These are phyloP conservation scores for Suillus spraguei DNA, from an alignment of 768 basidiomycete genomes.

Conservation along the genomic window DNA sequence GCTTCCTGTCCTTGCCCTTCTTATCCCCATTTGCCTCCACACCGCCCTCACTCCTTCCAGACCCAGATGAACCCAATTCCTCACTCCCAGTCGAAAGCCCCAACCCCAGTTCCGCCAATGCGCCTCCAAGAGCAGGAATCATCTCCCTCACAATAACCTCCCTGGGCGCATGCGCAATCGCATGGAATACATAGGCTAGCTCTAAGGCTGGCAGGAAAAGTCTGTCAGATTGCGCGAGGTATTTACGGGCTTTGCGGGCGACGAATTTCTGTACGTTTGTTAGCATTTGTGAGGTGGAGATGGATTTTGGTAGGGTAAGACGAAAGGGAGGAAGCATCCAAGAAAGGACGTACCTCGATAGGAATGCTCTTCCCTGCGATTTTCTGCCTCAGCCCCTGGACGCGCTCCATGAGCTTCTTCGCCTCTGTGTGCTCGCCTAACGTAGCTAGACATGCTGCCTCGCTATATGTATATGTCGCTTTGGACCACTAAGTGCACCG, in stretches of 20 bases:
- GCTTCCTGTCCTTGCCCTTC: slow-evolving; percentile 23
- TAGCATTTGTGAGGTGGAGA: background rate
- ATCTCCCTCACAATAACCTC: slow-evolving; percentile 57
- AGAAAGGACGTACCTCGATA: slow-evolving; percentile 51
- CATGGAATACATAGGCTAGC: slow-evolving; percentile 78
- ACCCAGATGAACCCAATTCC: slow-evolving; percentile 1
- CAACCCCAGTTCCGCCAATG: slow-evolving; percentile 43
- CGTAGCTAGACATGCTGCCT: slow-evolving; percentile 75
- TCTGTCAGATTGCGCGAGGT: slow-evolving; percentile 64
- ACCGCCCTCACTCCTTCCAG: background rate
- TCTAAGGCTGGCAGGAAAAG: slow-evolving; percentile 78
- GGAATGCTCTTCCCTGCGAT: slow-evolving; percentile 84
- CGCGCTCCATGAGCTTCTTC: slow-evolving; percentile 62
- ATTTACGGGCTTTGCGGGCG: slow-evolving; percentile 87
- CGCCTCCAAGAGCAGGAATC: slow-evolving; percentile 63
- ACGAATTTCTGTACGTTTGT: slow-evolving; percentile 70
- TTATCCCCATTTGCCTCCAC: slow-evolving; percentile 27
- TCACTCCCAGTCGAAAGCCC: slow-evolving; percentile 17
- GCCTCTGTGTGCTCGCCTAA: slow-evolving; percentile 58
- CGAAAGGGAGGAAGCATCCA: slow-evolving; percentile 5
- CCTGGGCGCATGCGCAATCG: slow-evolving; percentile 76
- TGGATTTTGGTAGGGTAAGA: too few species aligned
- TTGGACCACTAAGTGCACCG: slow-evolving; percentile 63
- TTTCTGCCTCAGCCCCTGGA: slow-evolving; percentile 78
- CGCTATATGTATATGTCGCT: slow-evolving; percentile 72